Evolutionary conservation across 176 grass and related monocot species (phyloP), one percentile per base, ranked within the genome.

Genomic region (Avena sativa): DNA sequence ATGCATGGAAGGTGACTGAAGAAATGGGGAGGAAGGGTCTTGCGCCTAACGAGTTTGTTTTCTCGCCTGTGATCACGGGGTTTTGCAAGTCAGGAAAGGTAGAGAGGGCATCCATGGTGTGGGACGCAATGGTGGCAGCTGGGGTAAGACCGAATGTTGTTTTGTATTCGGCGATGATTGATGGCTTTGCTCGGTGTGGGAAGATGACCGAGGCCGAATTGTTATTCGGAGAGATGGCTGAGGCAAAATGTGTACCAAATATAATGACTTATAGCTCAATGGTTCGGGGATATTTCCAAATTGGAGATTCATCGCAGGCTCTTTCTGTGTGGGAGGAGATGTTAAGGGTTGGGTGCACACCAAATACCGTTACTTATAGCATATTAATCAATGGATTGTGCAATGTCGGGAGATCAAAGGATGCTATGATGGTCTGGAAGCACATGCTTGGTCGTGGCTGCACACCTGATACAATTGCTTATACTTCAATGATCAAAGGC

Each of bases 391-490:
- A 71, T 50, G 93, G 93, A 28, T 69, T 98, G 30, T 98, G 93
- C 58, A 88, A 88, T 73, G 55, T 86, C 28, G 93, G 96, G 46
- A 94, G 66, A 92, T 79, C 95, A 38, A 95, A 96, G 86, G 90
- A 98, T 69, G 90, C 92, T 61, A 92, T 96, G 96, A 98, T 96
- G 93, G 89, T 95, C 28, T 98, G 96, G 96, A 98, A 96, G 87
- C 70, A 93, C 90, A 98, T 98, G 96, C 74, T 94, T 68, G 82
- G 19, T 38, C 66, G 64, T 85, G 96, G 92, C 13, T 94, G 90
- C 60, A 34, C 62, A 17, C 93, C 96, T 14, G 92, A 98, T 74
- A 91, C 83, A 50, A 82, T 98, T 61, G 93, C 93, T 13, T 96
- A 96, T 90, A 96, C 87, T 71, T 95, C 93, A 6, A 98, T 96